A percentile compares a stretch with the other conserved stretches of the same genome.
phyloP scores from a whole-genome alignment of 2,329 filamentous ascomycete species.

The Leptodontidium sp. region DNA sequence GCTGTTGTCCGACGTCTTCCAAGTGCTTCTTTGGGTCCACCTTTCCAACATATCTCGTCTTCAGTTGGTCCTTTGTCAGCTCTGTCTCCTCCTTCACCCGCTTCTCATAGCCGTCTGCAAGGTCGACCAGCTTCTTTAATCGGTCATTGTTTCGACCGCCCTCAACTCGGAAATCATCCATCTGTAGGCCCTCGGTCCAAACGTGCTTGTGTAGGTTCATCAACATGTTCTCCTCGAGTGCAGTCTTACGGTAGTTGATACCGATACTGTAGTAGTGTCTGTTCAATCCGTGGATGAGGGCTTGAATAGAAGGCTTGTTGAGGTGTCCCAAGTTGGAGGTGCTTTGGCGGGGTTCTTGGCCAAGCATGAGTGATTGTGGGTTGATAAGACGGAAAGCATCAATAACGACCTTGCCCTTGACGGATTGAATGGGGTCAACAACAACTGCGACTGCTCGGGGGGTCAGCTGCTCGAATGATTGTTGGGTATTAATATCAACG shows the following conservation, averaged over 20 bases:
- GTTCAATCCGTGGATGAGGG: constrained; percentile 96
- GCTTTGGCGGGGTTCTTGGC: constrained; percentile 96
- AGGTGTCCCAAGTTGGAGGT: constrained; percentile 97
- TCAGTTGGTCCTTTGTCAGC: constrained; percentile 94
- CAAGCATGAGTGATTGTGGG: constrained; percentile 96
- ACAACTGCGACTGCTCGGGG: constrained; percentile 97
- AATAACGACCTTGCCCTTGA: constrained; percentile 99
- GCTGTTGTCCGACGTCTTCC: constrained; percentile 92
- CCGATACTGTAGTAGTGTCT: constrained; percentile 99
- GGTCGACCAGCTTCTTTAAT: constrained; percentile 83
- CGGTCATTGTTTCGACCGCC: constrained; percentile 86
- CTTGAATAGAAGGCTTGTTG: constrained; percentile 99
- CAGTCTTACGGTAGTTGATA: constrained; percentile 98
- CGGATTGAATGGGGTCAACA: constrained; percentile 97
- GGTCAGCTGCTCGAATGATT: constrained; percentile 99
- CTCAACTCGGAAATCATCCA: constrained; percentile 93
- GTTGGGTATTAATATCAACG: constrained; percentile 99
- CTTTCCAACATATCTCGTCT: constrained; percentile 99
- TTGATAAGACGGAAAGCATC: constrained; percentile 99
- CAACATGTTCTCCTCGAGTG: constrained; percentile 98
- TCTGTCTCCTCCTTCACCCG: constrained; percentile 98
- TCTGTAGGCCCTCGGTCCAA: constrained; percentile 96
- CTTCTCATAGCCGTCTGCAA: constrained; percentile 98
- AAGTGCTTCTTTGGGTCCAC: constrained; percentile 99
- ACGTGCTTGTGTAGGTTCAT: constrained; percentile 99